phyloP scores from a whole-genome alignment of 2,329 filamentous ascomycete species.

The Ilyonectria mors-panacis region DNA sequence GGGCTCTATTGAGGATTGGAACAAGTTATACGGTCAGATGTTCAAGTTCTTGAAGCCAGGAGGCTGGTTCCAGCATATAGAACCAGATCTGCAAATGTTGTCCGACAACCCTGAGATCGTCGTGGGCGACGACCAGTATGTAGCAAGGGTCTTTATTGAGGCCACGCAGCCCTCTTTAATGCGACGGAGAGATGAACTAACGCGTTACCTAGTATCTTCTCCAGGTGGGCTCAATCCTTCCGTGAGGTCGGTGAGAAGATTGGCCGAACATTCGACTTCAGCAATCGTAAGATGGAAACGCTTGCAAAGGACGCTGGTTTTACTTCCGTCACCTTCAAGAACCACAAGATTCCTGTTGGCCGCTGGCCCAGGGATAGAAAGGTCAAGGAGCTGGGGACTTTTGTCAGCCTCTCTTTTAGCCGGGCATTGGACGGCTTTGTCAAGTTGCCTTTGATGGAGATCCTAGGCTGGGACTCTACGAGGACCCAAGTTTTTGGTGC shows the following conservation, averaged over 20 bases:
- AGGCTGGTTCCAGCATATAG: constrained; percentile 46
- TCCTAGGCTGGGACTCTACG: constrained; percentile 37
- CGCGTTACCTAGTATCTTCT: constrained; percentile 25
- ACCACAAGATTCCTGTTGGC: constrained; percentile 40
- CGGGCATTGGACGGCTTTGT: constrained; percentile 43
- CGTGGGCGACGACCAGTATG: constrained; percentile 38
- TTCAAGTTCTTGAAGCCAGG: constrained; percentile 42
- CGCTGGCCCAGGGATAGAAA: constrained; percentile 42
- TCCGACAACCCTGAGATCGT: constrained; percentile 29
- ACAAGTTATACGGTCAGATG: constrained; percentile 34
- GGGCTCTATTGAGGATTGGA: constrained; percentile 51
- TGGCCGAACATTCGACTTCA: constrained; percentile 38
- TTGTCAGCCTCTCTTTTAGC: constrained; percentile 42
- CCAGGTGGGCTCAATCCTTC: constrained; percentile 36
- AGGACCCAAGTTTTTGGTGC: constrained; percentile 43
- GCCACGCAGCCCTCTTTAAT: background rate
- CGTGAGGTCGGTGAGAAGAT: constrained; percentile 35
- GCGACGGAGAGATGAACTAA: background rate
- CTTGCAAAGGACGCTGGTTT: constrained; percentile 36
- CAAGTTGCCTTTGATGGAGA: constrained; percentile 42
- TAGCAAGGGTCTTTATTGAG: fast-evolving
- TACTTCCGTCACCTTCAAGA: constrained; percentile 10
- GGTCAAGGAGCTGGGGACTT: constrained; percentile 42
- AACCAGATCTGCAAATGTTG: constrained; percentile 42
- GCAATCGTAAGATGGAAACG: constrained; percentile 35